phyloP scores from a whole-genome alignment of 352 stramenopile species.

The Globisporangium iwayamae region DNA sequence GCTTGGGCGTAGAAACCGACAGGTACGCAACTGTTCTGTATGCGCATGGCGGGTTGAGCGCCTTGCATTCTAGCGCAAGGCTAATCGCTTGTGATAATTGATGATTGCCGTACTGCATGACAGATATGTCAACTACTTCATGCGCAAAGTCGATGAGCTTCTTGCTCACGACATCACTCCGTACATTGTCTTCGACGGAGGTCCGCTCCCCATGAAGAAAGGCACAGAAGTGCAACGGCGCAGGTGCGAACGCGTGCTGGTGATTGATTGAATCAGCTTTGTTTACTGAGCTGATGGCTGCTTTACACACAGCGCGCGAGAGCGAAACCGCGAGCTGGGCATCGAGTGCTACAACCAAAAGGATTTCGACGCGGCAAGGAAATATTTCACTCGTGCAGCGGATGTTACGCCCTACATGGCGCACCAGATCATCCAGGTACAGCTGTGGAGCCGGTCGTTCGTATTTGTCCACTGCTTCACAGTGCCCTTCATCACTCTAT shows the following conservation, averaged over 20 bases:
- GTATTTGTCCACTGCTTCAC: constrained; percentile 70
- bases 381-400: neutral
- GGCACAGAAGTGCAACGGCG: constrained; percentile 68
- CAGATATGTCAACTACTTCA: constrained; percentile 80
- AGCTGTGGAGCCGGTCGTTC: constrained; percentile 67
- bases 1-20: constrained; percentile 59
- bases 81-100: neutral
- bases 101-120: neutral
- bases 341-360: constrained; percentile 52
- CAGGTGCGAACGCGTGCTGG: constrained; percentile 24
- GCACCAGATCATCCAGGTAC: constrained; percentile 28
- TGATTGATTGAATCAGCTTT: too few species aligned
- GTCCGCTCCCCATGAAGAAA: constrained; percentile 73
- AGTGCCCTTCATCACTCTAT: constrained; percentile 15
- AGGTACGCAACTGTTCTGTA: constrained; percentile 33
- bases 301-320: constrained; percentile 31
- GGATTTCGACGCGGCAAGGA: constrained; percentile 52
- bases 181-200: constrained; percentile 81
- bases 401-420: neutral
- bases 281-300: neutral
- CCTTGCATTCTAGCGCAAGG: too few species aligned
- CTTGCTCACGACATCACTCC: constrained; percentile 58
- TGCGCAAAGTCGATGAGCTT: constrained; percentile 42
- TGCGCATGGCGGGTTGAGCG: too few species aligned
- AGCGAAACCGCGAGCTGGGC: constrained; percentile 67